Evolutionary conservation across 2,329 filamentous ascomycete species (phyloP).

Genomic region (Coleophoma eucalyptorum): DNA sequence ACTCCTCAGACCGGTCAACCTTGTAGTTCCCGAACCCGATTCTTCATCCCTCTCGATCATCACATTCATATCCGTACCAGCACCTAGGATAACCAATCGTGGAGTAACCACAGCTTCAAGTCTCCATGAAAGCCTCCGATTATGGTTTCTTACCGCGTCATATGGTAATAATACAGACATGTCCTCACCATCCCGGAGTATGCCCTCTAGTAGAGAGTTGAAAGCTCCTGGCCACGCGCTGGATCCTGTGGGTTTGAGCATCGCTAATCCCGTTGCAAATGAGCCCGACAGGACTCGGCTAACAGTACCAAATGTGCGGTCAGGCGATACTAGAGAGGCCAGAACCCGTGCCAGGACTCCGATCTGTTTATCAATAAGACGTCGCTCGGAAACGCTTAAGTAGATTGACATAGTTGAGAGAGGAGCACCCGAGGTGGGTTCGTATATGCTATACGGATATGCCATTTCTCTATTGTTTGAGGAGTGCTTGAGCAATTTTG

Average conservation of each 20-base stretch:
- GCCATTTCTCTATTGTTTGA: constrained; percentile 23
- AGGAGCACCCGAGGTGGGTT: constrained; percentile 15
- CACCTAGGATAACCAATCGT: constrained; percentile 51
- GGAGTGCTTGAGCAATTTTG: constrained; percentile 27
- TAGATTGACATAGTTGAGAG: constrained; percentile 21
- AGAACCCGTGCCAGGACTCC: constrained; percentile 21
- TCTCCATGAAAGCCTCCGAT: constrained; percentile 41
- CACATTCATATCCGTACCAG: constrained; percentile 44
- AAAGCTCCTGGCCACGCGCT: constrained; percentile 54
- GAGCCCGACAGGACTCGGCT: constrained; percentile 18
- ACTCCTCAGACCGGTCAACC: constrained; percentile 48
- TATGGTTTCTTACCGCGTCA: constrained; percentile 47
- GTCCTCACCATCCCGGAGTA: constrained; percentile 58
- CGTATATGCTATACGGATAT: constrained; percentile 26
- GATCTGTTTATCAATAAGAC: constrained; percentile 21
- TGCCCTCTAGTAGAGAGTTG: constrained; percentile 48
- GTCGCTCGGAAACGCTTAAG: constrained; percentile 19
- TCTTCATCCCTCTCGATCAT: constrained; percentile 32
- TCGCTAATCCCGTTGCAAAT: constrained; percentile 5
- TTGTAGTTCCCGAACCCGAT: constrained; percentile 6
- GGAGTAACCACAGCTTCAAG: constrained; percentile 50
- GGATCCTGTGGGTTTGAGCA: constrained; percentile 19
- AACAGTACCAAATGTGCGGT: constrained; percentile 23
- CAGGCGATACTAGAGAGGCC: constrained; percentile 21
- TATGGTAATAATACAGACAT: constrained; percentile 56